Conservation (phyloP, 176 grass and related monocot species). For the Carex pumila region DNA sequence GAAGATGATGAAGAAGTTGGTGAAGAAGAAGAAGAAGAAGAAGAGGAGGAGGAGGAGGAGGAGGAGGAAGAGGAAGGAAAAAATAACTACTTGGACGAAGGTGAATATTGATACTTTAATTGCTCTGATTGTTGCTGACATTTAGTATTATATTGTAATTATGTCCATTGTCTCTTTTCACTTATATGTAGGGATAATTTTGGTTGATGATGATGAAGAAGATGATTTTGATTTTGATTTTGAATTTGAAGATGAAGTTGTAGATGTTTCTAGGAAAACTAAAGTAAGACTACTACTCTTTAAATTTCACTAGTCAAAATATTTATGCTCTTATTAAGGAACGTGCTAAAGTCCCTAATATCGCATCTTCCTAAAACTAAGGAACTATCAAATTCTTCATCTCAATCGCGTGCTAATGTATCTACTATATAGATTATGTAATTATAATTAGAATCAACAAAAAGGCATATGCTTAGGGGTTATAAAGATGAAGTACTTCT, state of each 20-base stretch:
- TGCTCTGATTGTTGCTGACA: not conserved
- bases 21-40: constrained; percentile 14
- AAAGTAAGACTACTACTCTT: not conserved
- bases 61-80: constrained; percentile 29
- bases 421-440: not conserved
- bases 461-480: not conserved
- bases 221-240: constrained; percentile 19
- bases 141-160: constrained; percentile 6
- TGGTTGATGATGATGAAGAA: constrained; percentile 6
- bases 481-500: not conserved
- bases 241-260: constrained; percentile 5
- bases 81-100: not conserved
- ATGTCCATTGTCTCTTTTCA: not conserved
- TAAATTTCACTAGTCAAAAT: not conserved
- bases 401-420: not conserved
- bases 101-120: not conserved
- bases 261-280: not conserved
- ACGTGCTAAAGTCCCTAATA: not conserved
- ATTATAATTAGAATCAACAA: not conserved
- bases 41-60: not conserved
- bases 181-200: constrained; percentile 8
- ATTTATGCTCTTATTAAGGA: not conserved
- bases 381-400: not conserved
- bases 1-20: constrained; percentile 15
- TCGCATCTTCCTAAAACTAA: not conserved